Evolutionary conservation across 192 early-diverging fungal genomes (phyloP).

Genomic region (Backusella australiensis): DNA sequence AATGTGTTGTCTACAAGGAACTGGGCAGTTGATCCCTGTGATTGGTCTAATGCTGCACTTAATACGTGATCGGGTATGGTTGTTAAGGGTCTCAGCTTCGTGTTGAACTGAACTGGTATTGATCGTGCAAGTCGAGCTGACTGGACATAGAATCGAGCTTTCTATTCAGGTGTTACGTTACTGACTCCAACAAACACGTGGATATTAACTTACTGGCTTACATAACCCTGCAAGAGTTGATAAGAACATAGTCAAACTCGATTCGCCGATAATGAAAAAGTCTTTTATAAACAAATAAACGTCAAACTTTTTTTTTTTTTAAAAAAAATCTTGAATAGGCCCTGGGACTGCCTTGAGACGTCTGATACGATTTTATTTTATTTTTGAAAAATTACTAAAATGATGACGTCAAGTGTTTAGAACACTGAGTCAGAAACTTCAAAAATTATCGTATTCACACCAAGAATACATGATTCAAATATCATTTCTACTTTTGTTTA

Average conservation of each 20-base stretch:
- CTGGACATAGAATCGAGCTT: not conserved
- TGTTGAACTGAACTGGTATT: not conserved
- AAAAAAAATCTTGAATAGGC: not conserved
- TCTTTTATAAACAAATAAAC: not conserved
- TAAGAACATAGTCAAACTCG: not conserved
- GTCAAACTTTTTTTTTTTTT: not conserved
- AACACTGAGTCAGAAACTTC: not conserved
- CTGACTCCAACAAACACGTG: not conserved
- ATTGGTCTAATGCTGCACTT: conserved; percentile 31
- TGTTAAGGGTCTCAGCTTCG: not conserved
- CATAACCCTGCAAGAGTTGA: conserved; percentile 4
- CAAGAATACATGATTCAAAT: too few relatives aligned
- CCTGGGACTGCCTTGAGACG: not conserved
- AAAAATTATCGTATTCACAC: too few relatives aligned
- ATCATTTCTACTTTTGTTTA: too few relatives aligned
- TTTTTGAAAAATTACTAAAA: not conserved
- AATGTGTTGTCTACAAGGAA: conserved; percentile 23
- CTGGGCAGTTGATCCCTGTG: conserved; percentile 24
- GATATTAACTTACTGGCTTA: conserved; percentile 4
- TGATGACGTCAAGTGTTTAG: not conserved
- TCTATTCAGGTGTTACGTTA: not conserved
- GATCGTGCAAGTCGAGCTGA: not conserved
- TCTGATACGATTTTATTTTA: not conserved
- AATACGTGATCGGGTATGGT: conserved; percentile 11
- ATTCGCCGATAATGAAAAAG: not conserved